A percentile compares a stretch with the other conserved stretches of the same genome.
phyloP scores from a whole-genome alignment of 352 stramenopile genomes.

The Globisporangium okanoganense region DNA sequence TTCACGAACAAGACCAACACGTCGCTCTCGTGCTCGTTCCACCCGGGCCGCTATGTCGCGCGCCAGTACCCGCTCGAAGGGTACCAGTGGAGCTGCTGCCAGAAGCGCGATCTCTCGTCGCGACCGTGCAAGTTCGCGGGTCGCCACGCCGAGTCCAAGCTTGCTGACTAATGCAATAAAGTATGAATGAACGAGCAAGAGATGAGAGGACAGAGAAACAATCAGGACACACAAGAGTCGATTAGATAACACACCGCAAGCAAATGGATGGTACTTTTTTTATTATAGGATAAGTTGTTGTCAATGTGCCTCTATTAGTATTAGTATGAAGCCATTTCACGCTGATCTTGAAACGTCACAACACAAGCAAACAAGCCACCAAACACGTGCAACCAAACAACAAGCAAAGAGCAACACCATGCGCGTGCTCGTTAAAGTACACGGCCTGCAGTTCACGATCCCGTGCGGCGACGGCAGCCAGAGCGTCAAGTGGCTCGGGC shows the following conservation, averaged over 20 bases:
- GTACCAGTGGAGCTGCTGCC: slow-evolving; percentile 82
- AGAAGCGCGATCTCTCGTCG: slow-evolving; percentile 75
- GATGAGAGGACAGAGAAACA: background rate
- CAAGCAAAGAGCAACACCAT: slow-evolving; percentile 31
- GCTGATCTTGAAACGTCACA: background rate
- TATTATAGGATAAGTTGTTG: too few relatives aligned
- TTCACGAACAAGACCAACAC: slow-evolving; percentile 83
- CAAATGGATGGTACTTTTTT: too few relatives aligned
- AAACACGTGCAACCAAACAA: background rate
- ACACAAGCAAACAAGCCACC: background rate
- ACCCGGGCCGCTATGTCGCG: slow-evolving; percentile 68
- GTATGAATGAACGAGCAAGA: background rate
- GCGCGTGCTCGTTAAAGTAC: slow-evolving; percentile 61
- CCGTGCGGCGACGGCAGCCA: slow-evolving; percentile 75
- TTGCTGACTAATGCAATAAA: slow-evolving; percentile 30
- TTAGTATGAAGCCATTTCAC: background rate
- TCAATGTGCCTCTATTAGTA: too few relatives aligned
- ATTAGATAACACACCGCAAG: background rate
- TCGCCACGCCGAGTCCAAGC: slow-evolving; percentile 67
- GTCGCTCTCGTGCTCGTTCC: slow-evolving; percentile 75
- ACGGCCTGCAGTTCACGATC: slow-evolving; percentile 67
- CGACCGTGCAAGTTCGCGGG: slow-evolving; percentile 79
- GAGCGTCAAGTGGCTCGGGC: slow-evolving; percentile 80
- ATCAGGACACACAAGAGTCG: background rate
- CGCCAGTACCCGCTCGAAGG: slow-evolving; percentile 77